phyloP scores from a whole-genome alignment of 108 stramenopile genomes.

The Fistulifera pelliculosa region DNA sequence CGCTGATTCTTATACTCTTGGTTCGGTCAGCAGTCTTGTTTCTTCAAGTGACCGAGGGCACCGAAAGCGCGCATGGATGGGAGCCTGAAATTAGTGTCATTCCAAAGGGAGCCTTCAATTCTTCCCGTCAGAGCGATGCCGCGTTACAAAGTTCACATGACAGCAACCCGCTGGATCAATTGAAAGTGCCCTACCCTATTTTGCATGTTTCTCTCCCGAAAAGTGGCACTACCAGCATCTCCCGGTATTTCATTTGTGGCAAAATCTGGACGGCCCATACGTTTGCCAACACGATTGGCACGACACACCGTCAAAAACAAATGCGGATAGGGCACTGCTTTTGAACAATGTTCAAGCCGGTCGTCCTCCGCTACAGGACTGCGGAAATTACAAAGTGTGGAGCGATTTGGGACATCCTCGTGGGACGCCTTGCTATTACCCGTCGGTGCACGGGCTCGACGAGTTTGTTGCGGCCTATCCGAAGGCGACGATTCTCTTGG shows the following conservation, averaged over 20 bases:
- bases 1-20: no score
- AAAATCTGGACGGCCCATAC: neutral
- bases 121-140: no score
- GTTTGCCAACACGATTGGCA: slow-evolving; percentile 1
- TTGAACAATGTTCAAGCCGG: slow-evolving; percentile 2
- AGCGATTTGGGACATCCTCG: slow-evolving; percentile 6
- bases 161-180: neutral
- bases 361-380: slow-evolving; percentile 8
- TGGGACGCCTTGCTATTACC: slow-evolving; percentile 10
- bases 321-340: slow-evolving; percentile 10
- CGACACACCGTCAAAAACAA: neutral
- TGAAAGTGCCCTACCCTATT: slow-evolving; percentile 6
- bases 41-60: no score
- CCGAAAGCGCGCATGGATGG: no score
- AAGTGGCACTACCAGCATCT: slow-evolving; percentile 8
- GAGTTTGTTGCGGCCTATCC: slow-evolving; percentile 9
- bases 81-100: no score
- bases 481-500: slow-evolving; percentile 8
- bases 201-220: slow-evolving; percentile 9
- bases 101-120: no score
- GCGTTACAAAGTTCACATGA: no score
- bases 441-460: slow-evolving; percentile 12
- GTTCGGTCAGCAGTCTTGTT: no score
- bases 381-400: slow-evolving; percentile 10
- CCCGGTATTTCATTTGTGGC: slow-evolving; percentile 10